Base-by-base conservation (phyloP, 2,329 filamentous ascomycete species). In the Penicillium corylophilum region DNA sequence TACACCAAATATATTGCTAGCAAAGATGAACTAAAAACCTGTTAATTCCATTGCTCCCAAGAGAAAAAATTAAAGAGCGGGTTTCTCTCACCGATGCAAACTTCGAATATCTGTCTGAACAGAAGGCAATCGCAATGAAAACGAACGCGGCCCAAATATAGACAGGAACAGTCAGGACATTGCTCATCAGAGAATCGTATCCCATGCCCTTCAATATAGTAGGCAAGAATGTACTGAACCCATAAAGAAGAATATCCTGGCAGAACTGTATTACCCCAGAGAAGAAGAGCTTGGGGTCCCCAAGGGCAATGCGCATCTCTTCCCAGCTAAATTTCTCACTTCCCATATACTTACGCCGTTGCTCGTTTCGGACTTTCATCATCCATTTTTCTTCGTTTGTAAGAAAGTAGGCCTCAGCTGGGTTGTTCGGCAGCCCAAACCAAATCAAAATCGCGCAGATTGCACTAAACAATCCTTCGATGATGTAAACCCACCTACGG, bases 151-250 rank as follows among this genome's bases (percentile, higher is more conserved):
- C 79, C 51, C 76, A 75, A 13, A 81, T 63, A 56, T 81, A 83
- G n/a, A 83, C 79, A 0, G 81, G 81, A 1, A 83, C 78, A 4
- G 79, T 83, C 29, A 83, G 68, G 31, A 79, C 76, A 50, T 84
- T 79, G 10, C 77, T 75, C 57, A 78, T 69, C 18, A 82, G 67
- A n/a, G 72, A 73, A 33, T 71, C 65, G 59, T 80, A 82, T 2
- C 80, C 79, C 64, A 82, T 77, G 28, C 71, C 72, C 38, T 74
- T 70, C 43, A 84, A 71, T 56, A 85, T 83, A 1, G 77, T 77
- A 2, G 82, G 82, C 4, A 83, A 67, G 61, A 84, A 84, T 9
- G 79, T 83, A 56, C 75, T 78, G 64, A 83, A 82, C n/a, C 80
- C 81, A 59, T 81, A 83, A 0, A 80, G 70, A 39, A 80, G 65